Conservation (phyloP, 495 filamentous ascomycete genomes). For the Neurospora hispaniola region DNA sequence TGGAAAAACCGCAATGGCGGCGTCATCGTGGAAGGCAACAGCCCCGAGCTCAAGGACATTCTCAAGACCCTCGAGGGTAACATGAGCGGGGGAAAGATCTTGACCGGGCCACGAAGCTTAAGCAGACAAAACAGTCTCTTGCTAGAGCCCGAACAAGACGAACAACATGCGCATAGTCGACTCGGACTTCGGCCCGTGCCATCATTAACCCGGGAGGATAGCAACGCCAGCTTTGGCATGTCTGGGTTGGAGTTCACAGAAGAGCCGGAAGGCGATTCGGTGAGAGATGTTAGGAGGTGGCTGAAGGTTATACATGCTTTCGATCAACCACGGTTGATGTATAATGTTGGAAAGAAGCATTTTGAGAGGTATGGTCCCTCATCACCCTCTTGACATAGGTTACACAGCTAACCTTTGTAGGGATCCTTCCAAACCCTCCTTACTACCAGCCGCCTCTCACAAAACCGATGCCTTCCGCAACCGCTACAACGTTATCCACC, state of each 20-base stretch:
- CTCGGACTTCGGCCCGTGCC: slow-evolving; percentile 33
- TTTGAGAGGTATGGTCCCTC: slow-evolving; percentile 55
- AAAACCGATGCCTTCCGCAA: slow-evolving; percentile 82
- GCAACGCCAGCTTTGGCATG: slow-evolving; percentile 53
- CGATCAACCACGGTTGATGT: slow-evolving; percentile 76
- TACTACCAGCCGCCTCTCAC: slow-evolving; percentile 69
- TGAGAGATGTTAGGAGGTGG: slow-evolving; percentile 61
- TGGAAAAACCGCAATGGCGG: slow-evolving; percentile 82
- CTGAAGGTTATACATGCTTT: slow-evolving; percentile 68
- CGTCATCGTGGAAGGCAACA: slow-evolving; percentile 80
- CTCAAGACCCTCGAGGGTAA: slow-evolving; percentile 70
- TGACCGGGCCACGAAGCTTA: slow-evolving; percentile 30
- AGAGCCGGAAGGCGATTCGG: slow-evolving; percentile 44
- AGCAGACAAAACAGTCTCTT: slow-evolving; percentile 51
- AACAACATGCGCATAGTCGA: slow-evolving; percentile 29
- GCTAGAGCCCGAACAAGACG: slow-evolving; percentile 27
- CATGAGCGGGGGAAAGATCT: slow-evolving; percentile 70
- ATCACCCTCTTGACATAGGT: neutral
- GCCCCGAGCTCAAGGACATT: slow-evolving; percentile 65
- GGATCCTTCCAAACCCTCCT: slow-evolving; percentile 52
- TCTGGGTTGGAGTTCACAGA: slow-evolving; percentile 51
- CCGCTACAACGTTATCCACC: slow-evolving; percentile 80
- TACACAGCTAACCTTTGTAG: slow-evolving; percentile 16
- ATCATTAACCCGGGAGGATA: slow-evolving; percentile 40
- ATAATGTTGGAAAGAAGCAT: slow-evolving; percentile 81